phyloP scores from a whole-genome alignment of 805 yeast species.

The Wickerhamomyces kurtzmanii region DNA sequence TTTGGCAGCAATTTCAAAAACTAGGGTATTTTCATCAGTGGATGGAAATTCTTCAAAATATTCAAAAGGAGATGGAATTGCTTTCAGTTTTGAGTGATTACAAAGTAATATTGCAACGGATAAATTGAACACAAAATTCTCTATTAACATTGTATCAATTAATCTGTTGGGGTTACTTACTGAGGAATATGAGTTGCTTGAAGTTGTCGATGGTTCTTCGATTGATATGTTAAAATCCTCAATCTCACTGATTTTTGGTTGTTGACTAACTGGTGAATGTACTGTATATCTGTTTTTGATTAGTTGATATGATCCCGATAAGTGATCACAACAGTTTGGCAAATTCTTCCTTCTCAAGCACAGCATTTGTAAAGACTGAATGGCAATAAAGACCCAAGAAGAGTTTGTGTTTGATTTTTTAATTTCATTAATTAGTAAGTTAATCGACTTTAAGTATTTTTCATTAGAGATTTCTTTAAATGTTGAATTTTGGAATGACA shows the following conservation, averaged over 20 bases:
- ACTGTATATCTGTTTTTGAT: constrained; percentile 12
- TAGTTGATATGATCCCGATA: constrained; percentile 16
- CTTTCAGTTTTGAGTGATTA: constrained; percentile 11
- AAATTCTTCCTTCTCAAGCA: constrained; percentile 16
- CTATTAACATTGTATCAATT: constrained; percentile 12
- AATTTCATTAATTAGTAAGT: constrained; percentile 10
- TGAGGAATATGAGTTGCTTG: no score
- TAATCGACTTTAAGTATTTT: constrained; percentile 12
- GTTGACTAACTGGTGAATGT: not conserved
- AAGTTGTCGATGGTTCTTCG: no score
- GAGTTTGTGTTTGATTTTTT: constrained; percentile 11
- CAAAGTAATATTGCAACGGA: constrained; percentile 15
- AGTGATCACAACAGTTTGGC: constrained; percentile 15
- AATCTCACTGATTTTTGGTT: not conserved
- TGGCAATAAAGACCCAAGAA: constrained; percentile 15
- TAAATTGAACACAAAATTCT: constrained; percentile 15
- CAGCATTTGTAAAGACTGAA: constrained; percentile 15
- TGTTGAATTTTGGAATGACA: constrained; percentile 11
- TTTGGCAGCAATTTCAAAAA: constrained; percentile 12
- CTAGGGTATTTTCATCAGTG: constrained; percentile 9
- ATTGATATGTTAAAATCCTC: no score
- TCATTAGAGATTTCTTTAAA: constrained; percentile 8
- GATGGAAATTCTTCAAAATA: constrained; percentile 17
- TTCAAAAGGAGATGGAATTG: constrained; percentile 14
- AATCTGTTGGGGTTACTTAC: no score